Percentiles rank a stretch among this genome's conserved stretches.
Evolutionary conservation across 2,329 filamentous ascomycete genomes (phyloP).

Genomic region (Stachybotrys echinatus): DNA sequence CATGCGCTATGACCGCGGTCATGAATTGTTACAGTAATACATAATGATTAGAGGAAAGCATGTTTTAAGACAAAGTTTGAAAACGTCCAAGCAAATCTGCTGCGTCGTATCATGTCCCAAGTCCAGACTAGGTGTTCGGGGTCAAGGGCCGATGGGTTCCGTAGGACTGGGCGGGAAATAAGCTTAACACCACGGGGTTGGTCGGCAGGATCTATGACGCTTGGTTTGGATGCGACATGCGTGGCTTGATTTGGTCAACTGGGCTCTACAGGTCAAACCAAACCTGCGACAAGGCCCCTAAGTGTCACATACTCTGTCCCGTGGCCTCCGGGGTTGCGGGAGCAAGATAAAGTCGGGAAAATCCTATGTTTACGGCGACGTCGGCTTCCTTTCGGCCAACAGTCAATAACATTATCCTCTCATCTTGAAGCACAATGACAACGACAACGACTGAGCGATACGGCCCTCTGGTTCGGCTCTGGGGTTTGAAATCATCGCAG

Average conservation of each 20-base stretch:
- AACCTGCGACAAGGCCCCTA: neutral
- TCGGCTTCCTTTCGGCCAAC: neutral
- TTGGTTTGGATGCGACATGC: neutral
- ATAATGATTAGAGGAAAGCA: neutral
- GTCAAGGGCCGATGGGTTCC: too few species aligned
- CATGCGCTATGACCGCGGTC: neutral
- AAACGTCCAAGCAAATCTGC: neutral
- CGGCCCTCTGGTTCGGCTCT: constrained; percentile 48
- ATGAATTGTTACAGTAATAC: neutral
- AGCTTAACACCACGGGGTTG: neutral
- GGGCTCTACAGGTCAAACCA: neutral
- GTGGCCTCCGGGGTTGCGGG: neutral
- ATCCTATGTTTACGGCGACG: too few species aligned
- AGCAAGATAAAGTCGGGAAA: neutral
- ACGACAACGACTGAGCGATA: constrained; percentile 14
- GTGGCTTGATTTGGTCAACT: neutral
- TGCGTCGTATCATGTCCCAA: neutral
- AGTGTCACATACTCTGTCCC: neutral
- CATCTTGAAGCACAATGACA: neutral
- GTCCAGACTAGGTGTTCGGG: neutral
- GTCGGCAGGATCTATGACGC: neutral
- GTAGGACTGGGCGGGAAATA: too few species aligned
- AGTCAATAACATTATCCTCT: neutral
- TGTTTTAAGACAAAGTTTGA: neutral
- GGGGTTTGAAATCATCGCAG: constrained; percentile 42